These are phyloP conservation scores for Nymphaea thermarum DNA, from an alignment of 164 flowering plant species.

Conservation along the genomic window DNA sequence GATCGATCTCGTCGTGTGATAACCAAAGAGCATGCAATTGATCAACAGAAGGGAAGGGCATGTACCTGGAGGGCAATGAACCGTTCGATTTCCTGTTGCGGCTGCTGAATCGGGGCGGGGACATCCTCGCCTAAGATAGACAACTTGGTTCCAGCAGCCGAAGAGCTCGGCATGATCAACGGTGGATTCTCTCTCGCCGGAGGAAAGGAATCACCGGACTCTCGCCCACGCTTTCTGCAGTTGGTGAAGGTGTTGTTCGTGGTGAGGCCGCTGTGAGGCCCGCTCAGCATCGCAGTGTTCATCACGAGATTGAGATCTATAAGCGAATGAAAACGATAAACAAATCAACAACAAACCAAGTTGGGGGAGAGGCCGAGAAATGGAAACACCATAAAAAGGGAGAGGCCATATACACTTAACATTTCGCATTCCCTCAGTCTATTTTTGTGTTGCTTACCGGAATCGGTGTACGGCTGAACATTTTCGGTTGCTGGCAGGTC, in stretches of 20 bases:
- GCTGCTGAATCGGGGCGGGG: constrained; percentile 42
- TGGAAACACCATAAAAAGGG: background rate
- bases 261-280: constrained; percentile 43
- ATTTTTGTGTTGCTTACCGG: background rate
- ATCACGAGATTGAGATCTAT: constrained; percentile 6
- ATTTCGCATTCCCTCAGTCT: background rate
- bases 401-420: background rate
- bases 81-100: constrained; percentile 52
- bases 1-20: background rate
- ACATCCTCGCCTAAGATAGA: constrained; percentile 61
- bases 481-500: constrained; percentile 4
- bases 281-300: constrained; percentile 9
- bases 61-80: constrained; percentile 55
- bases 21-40: background rate
- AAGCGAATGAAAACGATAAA: background rate
- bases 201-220: constrained; percentile 5
- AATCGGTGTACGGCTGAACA: constrained; percentile 14
- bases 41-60: background rate
- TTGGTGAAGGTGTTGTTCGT: constrained; percentile 10
- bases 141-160: background rate
- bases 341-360: background rate
- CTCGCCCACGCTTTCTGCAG: constrained; percentile 15
- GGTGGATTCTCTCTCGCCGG: constrained; percentile 1
- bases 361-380: background rate
- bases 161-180: background rate